Conservation (phyloP, 768 basidiomycete species). For the button mushroom (Agaricus bisporus) region DNA sequence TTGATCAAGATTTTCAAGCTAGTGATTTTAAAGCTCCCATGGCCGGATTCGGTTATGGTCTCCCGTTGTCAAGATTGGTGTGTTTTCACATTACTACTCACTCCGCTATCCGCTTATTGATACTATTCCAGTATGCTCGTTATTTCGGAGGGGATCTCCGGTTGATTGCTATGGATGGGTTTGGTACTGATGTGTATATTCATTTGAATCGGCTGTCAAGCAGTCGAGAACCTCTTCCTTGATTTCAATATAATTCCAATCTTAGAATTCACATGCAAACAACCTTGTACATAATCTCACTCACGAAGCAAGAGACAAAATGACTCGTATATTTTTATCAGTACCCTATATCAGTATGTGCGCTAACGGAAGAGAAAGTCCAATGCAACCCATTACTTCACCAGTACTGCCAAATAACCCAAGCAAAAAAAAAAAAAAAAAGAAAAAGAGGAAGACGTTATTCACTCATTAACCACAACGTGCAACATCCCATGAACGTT, state of each 20-base stretch:
- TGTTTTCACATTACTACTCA: conserved; percentile 21
- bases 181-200: conserved; percentile 91
- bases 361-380: neutral
- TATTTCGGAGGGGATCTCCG: conserved; percentile 94
- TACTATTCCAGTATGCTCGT: conserved; percentile 64
- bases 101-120: neutral
- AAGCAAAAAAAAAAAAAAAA: neutral
- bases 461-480: neutral
- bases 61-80: conserved; percentile 88
- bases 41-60: conserved; percentile 94
- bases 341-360: neutral
- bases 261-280: no score
- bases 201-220: conserved; percentile 84
- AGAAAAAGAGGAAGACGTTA: neutral
- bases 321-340: no score
- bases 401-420: conserved; percentile 1
- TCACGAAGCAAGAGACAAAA: no score
- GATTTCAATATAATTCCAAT: conserved; percentile 21
- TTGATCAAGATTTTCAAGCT: conserved; percentile 74
- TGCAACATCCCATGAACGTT: conserved; percentile 4
- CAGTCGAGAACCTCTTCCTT: conserved; percentile 73
- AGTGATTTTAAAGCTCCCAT: conserved; percentile 96
- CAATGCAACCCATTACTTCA: neutral
- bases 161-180: conserved; percentile 98
- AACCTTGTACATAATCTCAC: no score